Evolutionary conservation across 257 asterid genomes (phyloP).

Genomic region (Solanum pinnatisectum): DNA sequence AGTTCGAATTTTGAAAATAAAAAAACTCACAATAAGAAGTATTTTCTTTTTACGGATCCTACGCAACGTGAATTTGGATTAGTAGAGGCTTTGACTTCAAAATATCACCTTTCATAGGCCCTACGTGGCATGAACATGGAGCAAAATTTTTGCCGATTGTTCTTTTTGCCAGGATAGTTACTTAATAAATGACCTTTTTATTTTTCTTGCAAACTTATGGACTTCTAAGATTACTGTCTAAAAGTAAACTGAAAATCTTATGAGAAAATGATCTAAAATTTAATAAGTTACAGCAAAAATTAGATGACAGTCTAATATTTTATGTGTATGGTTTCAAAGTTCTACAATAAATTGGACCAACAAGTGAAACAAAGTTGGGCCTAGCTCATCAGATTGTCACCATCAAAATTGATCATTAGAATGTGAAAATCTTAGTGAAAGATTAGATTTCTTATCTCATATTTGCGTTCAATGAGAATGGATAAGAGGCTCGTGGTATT

Average conservation of each 20-base stretch:
- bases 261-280: not conserved
- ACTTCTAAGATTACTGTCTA: not conserved
- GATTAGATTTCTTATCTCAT: too few relatives aligned
- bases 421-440: too few relatives aligned
- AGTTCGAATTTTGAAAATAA: not conserved
- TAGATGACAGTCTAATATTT: not conserved
- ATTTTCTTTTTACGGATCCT: fast-evolving
- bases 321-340: not conserved
- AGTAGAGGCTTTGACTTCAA: not conserved
- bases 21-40: not conserved
- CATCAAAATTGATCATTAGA: not conserved
- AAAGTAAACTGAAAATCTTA: not conserved
- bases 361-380: not conserved
- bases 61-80: fast-evolving
- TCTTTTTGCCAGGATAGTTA: not conserved
- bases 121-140: not conserved
- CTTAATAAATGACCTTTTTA: not conserved
- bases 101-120: not conserved
- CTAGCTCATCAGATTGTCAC: too few relatives aligned
- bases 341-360: not conserved
- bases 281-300: fast-evolving
- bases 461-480: too few relatives aligned
- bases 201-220: not conserved
- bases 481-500: not conserved
- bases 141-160: not conserved